Base-by-base conservation (phyloP, 306 rosid species). In the Citrullus colocynthis region DNA sequence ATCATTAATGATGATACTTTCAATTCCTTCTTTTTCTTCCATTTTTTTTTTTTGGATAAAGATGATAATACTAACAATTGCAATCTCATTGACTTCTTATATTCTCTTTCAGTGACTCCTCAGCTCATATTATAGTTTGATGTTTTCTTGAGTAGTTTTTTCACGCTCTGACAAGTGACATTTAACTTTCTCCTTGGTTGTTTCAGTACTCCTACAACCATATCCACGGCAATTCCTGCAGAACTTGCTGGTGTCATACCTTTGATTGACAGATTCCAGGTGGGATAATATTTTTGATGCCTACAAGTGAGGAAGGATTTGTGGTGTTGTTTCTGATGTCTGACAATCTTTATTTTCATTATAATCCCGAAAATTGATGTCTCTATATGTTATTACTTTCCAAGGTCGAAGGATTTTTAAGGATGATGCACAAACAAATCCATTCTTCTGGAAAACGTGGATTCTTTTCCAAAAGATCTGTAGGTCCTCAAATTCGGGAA, bases 391-490 rank as follows among this genome's bases (percentile, higher is more conserved):
- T 59, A 52, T 81, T 74, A 80, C 77, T 76, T 77, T 66, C 61
- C 56, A 42, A 95, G 98, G 98, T 92, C 72, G 99, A 96, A n/a
- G 97, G 89, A 37, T 96, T 96, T 82, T 76, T 96, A 60, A 96
- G 90, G 82, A 64, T 84, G 71, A 92, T 96, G 99, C 98, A 92
- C 79, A 96, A 92, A 78, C 99, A 96, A 80, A 96, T 96, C 75
- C 97, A 92, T 77, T 92, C 99, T 39, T 86, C 97, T 76, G 99
- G 97, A 72, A 96, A 92, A 81, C 98, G 98, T 15, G 97, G 98
- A 9, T 89, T 96, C 80, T 96, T 96, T 81, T 86, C 90, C 21
- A 96, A 88, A 85, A 89, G 88, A 83, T 87, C 98, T 36, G 79
- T 90, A 36, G 97, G 93, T 65, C 89, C 92, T 60, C 98, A 89